Evolutionary conservation across 805 yeast species (phyloP), one percentile per base, ranked within the genome.

Genomic region (Cyberlindnera lachancei): DNA sequence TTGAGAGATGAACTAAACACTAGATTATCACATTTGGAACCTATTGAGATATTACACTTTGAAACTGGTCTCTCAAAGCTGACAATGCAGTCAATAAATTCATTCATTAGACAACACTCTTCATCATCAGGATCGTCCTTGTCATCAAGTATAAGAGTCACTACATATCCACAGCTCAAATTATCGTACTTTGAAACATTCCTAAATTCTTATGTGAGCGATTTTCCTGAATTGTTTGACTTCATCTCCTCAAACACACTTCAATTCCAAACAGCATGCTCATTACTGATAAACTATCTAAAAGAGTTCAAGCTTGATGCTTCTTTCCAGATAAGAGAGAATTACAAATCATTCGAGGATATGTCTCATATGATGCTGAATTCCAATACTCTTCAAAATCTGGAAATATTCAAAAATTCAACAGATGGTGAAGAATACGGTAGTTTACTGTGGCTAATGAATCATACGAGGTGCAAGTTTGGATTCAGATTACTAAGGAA

Each of bases 391-490:
- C 44, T 92, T 5, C 66, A 68, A 20, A 75, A 82, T 26, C 58
- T 92, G 15, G 96, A 92, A 48, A 69, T 92, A 1, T 85, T 83
- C 46, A 60, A 62, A 15, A 84, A 84, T 45, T 58, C 66, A 4
- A 75, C 92, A 0, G 75, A 75, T 40, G 52, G 59, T 10, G 58
- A 65, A 5, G 62, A 61, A 7, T 57, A 64, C 20, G 97, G 96
- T 0, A 75, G 95, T 0, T 58, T 90, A 11, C 52, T 83, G 12
- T 84, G 94, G 87, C 61, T 85, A 3, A 45, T 92, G 38, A 82
- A 90, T 51, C 87, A 81, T 42, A 84, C 97, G 0, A 59, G 73
- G 21, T 84, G 97, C 0, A 64, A 68, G 18, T 80, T 79, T 54
- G 98, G 98, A 0, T 68, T 64, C 27, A 57, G 95, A 33, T 45